Base-by-base conservation (phyloP, 192 early-diverging fungal species). In the Haplosporangium gracile region DNA sequence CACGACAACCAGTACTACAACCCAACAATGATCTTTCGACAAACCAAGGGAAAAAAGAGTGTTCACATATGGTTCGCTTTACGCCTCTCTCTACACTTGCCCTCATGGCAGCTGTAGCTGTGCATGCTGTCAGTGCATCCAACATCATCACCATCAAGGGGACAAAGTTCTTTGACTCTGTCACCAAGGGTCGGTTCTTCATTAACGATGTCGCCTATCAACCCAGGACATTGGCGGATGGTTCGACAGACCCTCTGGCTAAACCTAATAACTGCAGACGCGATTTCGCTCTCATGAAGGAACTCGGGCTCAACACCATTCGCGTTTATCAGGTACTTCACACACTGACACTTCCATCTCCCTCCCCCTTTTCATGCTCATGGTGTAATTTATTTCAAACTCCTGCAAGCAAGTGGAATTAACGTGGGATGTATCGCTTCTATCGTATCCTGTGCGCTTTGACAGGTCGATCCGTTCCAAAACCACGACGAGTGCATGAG, bases 121-220 rank as follows among this genome's bases (percentile, higher is more conserved):
- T 85, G 42, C 65, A 57, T 29, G 53, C 60, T 4, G 75, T 11
- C 8, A 22, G 24, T 4, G 89, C 91, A 38, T 82, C 94, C 70
- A 92, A 94, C 81, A 91, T 92, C 29, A 89, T 96, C 70, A 88
- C 82, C 36, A 92, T 93, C 84, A 95, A 95, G 77, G 93, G 93
- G 68, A 88, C 90, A 81, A 95, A 94, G 85, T 93, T 92, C 75
- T 96, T 95, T 82, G 91, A 96, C 82, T 91, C 91, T 45, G 93
- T 92, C 47, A 93, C 92, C 6, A 94, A 94, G 79, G 88, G 92
- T 22, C 93, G 95, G 80, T 95, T 96, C 89, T 95, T 93, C 73
- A 89, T 95, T 88, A 94, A 95, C 88, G 94, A 93, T 74, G 89
- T 95, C 10, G 93, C 90, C n/a, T 96, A 96, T 74, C 94, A 95